Base-by-base conservation (phyloP, 1,284 basidiomycete species). In the Ceratobasidium sp. region DNA sequence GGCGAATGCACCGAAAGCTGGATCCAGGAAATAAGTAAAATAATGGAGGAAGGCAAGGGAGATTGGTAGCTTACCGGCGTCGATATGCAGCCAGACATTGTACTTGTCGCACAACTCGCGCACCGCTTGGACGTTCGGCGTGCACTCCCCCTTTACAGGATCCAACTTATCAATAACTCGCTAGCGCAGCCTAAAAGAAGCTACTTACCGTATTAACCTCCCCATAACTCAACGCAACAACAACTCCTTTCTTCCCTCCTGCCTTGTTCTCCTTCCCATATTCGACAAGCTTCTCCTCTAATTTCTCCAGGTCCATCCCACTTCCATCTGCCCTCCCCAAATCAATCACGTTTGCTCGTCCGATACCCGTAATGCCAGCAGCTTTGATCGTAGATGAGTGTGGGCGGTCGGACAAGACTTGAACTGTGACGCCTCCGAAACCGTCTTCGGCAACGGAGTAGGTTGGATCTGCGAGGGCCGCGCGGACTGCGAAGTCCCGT, bases 1-100 rank as follows among this genome's bases (percentile, higher is more conserved):
- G 0, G 84, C 86, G 65, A 88, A 87, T 0, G 85, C 86, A 1
- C 85, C 86, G 70, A 88, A 88, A 2, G 87, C 87, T 85, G 78
- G 2, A 44, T 46, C 25, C 34, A 6, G 4, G 11, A 61, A 40
- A 37, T 25, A 22, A 9, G 6, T 22, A 11, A 64, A 2, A 49
- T 19, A 37, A 17, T 37, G 15, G 15, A 49, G 32, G 32, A 37
- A 37, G 29, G n/a, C 15, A 29, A 6, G 40, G 5, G 34, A 29
- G 37, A 22, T 22, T 37, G 17, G 4, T 11, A 37, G 79, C 83
- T 69, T 59, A 85, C 85, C 85, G 4, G 84, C 87, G 79, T 88
- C 87, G 44, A 88, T 81, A 79, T 88, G 87, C 2, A 88, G 79
- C 87, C 87, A 88, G 0, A 85, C 85, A 6, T 79, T 81, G 76